Percentiles rank a stretch among this genome's conserved stretches.
Evolutionary conservation across 148 eudicot species (phyloP).

Genomic region (Amaranthus palmeri): DNA sequence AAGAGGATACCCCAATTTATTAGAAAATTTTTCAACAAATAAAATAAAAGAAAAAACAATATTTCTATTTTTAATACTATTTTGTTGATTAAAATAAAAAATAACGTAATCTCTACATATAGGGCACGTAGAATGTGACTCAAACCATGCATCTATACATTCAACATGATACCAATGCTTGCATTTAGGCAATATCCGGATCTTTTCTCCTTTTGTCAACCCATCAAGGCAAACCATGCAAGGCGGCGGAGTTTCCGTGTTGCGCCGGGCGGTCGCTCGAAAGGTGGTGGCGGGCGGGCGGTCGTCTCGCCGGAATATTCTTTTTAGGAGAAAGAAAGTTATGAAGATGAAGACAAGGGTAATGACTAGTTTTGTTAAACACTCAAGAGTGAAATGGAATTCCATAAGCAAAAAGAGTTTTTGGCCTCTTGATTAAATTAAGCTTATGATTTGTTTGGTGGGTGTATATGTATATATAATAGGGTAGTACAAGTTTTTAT

Average conservation of each 20-base stretch:
- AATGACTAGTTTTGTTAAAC: neutral
- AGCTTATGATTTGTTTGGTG: neutral
- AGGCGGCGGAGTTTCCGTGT: constrained; percentile 11
- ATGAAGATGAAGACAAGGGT: neutral
- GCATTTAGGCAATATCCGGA: constrained; percentile 33
- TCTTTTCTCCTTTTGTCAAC: constrained; percentile 12
- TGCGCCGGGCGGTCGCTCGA: neutral
- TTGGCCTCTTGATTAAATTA: neutral
- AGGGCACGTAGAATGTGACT: constrained; percentile 34
- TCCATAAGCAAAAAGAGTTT: neutral
- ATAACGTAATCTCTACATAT: constrained; percentile 32
- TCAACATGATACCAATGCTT: constrained; percentile 37
- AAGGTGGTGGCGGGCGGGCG: constrained; percentile 20
- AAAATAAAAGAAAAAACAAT: constrained; percentile 11
- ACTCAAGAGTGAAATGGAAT: neutral
- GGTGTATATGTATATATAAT: neutral
- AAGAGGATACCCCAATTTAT: constrained; percentile 25
- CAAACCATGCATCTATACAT: constrained; percentile 40
- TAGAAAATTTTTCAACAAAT: constrained; percentile 24
- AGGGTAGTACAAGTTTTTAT: neutral
- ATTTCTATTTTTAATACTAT: constrained; percentile 7
- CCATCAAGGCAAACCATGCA: constrained; percentile 27
- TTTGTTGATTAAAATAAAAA: neutral
- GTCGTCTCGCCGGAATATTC: neutral
- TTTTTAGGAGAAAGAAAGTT: neutral